phyloP scores from a whole-genome alignment of 768 basidiomycete genomes.

The Lyophyllum shimeji region DNA sequence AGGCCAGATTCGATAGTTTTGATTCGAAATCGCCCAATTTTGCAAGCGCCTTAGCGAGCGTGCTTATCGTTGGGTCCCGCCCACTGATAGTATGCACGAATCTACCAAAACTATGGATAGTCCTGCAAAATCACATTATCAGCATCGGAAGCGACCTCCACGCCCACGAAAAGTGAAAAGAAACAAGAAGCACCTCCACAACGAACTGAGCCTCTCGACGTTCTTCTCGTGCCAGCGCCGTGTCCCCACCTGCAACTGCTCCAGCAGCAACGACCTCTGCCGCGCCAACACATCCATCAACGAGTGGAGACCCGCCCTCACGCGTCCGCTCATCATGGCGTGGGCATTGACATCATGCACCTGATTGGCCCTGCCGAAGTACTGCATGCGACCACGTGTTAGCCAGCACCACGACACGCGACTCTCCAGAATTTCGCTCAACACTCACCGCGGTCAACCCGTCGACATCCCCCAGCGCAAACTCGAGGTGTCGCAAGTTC shows the following conservation, averaged over 20 bases:
- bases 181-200: constrained; percentile 14
- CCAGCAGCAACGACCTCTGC: not conserved
- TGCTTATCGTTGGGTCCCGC: constrained; percentile 4
- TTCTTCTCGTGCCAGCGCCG: constrained; percentile 8
- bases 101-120: constrained; percentile 7
- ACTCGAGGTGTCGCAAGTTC: not conserved
- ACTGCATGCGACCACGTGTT: not conserved
- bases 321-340: not conserved
- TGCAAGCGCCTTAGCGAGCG: constrained; percentile 16
- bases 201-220: constrained; percentile 6
- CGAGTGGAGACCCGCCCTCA: not conserved
- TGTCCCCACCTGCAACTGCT: not conserved
- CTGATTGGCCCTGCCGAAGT: not conserved
- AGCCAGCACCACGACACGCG: not conserved
- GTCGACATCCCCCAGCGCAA: not conserved
- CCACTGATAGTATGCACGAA: constrained; percentile 8
- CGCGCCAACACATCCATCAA: not conserved
- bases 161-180: not conserved
- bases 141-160: not conserved
- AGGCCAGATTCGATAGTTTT: constrained; percentile 36
- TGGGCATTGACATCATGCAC: not conserved
- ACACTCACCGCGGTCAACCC: not conserved
- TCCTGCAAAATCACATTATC: constrained; percentile 1
- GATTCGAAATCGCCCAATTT: constrained; percentile 39
- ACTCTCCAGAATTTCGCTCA: not conserved